Evolutionary conservation across 495 filamentous ascomycete genomes (phyloP).

Genomic region (Cairneyella variabilis): DNA sequence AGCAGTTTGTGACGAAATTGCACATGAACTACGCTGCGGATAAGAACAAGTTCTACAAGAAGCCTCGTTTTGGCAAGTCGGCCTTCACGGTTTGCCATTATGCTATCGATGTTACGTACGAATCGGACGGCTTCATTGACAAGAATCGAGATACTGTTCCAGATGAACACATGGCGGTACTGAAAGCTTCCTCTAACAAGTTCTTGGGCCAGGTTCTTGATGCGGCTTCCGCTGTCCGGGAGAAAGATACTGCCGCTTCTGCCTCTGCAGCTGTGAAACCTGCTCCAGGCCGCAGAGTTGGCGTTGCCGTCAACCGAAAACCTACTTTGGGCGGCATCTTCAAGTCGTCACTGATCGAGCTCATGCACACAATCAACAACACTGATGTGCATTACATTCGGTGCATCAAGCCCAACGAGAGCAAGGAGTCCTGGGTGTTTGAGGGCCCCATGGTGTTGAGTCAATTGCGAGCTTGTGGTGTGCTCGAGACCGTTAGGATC

Average conservation of each 20-base stretch:
- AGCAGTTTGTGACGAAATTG: conserved; percentile 95
- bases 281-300: conserved; percentile 73
- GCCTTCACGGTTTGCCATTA: conserved; percentile 99
- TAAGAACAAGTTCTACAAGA: conserved; percentile 98
- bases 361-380: conserved; percentile 96
- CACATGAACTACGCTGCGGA: conserved; percentile 89
- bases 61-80: conserved; percentile 95
- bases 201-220: conserved; percentile 86
- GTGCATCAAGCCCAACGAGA: conserved; percentile 99
- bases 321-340: conserved; percentile 97
- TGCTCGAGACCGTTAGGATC: conserved; percentile 96
- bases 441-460: conserved; percentile 99
- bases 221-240: conserved; percentile 77
- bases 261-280: conserved; percentile 63
- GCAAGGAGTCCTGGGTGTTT: conserved; percentile 95
- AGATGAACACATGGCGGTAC: conserved; percentile 93
- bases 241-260: conserved; percentile 75
- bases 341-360: conserved; percentile 95
- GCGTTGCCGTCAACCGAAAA: conserved; percentile 90
- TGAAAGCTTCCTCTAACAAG: conserved; percentile 75
- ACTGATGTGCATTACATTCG: conserved; percentile 99
- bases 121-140: conserved; percentile 99
- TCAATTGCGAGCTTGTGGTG: conserved; percentile 96
- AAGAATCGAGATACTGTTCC: conserved; percentile 99
- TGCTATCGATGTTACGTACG: conserved; percentile 96